phyloP scores from a whole-genome alignment of 352 stramenopile genomes.

The Phytophthora pini region DNA sequence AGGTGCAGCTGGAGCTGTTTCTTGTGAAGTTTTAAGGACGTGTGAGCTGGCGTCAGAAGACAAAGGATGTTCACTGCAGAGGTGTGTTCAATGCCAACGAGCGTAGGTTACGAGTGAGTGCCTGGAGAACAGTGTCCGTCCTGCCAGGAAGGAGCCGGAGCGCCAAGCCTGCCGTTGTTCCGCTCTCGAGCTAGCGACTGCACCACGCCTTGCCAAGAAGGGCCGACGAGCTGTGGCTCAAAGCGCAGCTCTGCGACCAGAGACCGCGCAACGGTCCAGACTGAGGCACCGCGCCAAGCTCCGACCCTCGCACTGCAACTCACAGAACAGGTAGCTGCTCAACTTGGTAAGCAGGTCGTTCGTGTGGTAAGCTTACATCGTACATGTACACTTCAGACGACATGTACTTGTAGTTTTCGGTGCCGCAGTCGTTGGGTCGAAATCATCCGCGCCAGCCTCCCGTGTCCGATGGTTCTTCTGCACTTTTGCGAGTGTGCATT shows the following conservation, averaged over 20 bases:
- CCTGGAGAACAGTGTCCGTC: background rate
- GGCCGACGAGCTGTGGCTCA: slow-evolving; percentile 18
- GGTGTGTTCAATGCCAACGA: slow-evolving; percentile 6
- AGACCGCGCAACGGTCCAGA: slow-evolving; percentile 1
- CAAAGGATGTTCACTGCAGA: slow-evolving; percentile 3
- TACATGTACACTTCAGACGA: too few species aligned
- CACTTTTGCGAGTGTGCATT: slow-evolving; percentile 1
- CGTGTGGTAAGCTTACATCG: too few species aligned
- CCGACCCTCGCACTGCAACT: too few species aligned
- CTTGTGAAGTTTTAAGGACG: background rate
- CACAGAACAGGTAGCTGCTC: background rate
- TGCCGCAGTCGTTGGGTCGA: slow-evolving; percentile 12
- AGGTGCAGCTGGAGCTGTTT: background rate
- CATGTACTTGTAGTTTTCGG: background rate
- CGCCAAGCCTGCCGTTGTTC: slow-evolving; percentile 23
- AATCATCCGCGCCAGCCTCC: slow-evolving; percentile 15
- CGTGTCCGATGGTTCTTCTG: slow-evolving; percentile 6
- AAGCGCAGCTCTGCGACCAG: slow-evolving; percentile 6
- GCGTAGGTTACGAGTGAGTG: slow-evolving; percentile 12
- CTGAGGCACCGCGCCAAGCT: background rate
- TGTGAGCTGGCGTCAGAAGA: slow-evolving; percentile 1
- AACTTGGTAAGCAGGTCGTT: background rate
- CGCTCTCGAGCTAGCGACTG: slow-evolving; percentile 37
- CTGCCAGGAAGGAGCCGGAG: slow-evolving; percentile 25
- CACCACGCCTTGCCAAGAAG: slow-evolving; percentile 23